Evolutionary conservation across 1,284 basidiomycete species (phyloP).

Genomic region (Sporisorium exsertum): DNA sequence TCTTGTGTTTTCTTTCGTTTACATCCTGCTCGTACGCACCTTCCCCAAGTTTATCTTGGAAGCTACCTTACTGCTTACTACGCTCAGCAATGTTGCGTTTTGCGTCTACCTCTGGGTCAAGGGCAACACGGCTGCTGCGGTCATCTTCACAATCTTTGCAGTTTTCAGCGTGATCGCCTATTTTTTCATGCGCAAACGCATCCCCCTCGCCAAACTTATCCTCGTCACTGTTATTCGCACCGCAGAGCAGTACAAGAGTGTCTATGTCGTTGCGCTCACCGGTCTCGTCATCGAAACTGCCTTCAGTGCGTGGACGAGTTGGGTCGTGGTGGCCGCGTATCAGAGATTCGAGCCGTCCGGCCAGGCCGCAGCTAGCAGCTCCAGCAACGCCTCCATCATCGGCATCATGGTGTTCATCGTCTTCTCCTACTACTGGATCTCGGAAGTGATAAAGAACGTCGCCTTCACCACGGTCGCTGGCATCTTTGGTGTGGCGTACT

Average conservation of each 20-base stretch:
- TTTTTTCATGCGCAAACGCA: constrained; percentile 63
- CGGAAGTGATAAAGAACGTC: constrained; percentile 64
- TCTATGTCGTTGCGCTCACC: constrained; percentile 56
- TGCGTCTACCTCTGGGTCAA: constrained; percentile 55
- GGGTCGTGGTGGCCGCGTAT: constrained; percentile 61
- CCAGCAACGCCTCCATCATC: constrained; percentile 50
- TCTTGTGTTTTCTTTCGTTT: constrained; percentile 72
- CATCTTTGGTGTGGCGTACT: constrained; percentile 63
- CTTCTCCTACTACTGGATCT: constrained; percentile 58
- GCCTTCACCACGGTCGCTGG: constrained; percentile 61
- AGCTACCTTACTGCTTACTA: constrained; percentile 55
- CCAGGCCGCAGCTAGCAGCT: constrained; percentile 36
- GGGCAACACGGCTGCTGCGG: constrained; percentile 55
- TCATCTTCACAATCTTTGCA: constrained; percentile 65
- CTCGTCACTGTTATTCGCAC: constrained; percentile 59
- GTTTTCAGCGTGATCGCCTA: constrained; percentile 60
- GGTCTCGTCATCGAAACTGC: constrained; percentile 56
- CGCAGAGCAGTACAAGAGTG: constrained; percentile 57
- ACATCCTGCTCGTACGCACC: constrained; percentile 76
- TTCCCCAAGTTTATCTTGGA: constrained; percentile 76
- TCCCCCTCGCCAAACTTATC: constrained; percentile 61
- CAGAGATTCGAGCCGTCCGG: constrained; percentile 58
- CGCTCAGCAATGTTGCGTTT: constrained; percentile 55
- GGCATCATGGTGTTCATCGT: constrained; percentile 64
- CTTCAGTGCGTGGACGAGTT: constrained; percentile 59